Evolutionary conservation across 768 basidiomycete genomes (phyloP).

Genomic region (Amanita brunnescens): DNA sequence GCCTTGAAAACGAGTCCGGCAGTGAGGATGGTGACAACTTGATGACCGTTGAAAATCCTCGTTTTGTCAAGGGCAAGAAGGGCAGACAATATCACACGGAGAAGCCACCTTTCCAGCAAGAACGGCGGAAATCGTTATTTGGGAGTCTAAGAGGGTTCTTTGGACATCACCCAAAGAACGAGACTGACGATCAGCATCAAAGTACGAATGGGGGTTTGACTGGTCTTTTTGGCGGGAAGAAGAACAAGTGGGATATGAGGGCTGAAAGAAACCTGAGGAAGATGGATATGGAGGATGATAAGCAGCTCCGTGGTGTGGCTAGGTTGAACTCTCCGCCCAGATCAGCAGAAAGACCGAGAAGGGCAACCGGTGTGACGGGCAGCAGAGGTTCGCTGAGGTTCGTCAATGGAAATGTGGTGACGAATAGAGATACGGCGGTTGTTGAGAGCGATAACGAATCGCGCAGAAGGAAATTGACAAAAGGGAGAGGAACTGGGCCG

Average conservation of each 20-base stretch:
- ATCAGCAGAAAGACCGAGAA: neutral
- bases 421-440: no score
- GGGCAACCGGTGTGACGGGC: neutral
- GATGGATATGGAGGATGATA: neutral
- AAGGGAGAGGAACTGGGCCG: neutral
- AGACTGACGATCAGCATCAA: neutral
- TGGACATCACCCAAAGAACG: neutral
- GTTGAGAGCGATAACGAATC: neutral
- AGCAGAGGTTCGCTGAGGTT: neutral
- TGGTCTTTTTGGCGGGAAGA: slow-evolving; percentile 6
- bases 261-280: slow-evolving; percentile 18
- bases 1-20: slow-evolving; percentile 21
- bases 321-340: slow-evolving; percentile 1
- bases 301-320: neutral
- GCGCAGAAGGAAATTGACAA: neutral
- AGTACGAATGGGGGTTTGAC: neutral
- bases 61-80: slow-evolving; percentile 25
- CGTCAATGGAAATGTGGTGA: neutral
- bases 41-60: slow-evolving; percentile 48
- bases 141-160: slow-evolving; percentile 5
- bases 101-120: slow-evolving; percentile 4
- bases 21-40: slow-evolving; percentile 27
- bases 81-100: slow-evolving; percentile 1
- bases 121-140: slow-evolving; percentile 3
- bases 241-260: slow-evolving; percentile 10